Evolutionary conservation across 2,329 filamentous ascomycete genomes (phyloP).

Genomic region (Aspergillus sclerotialis): DNA sequence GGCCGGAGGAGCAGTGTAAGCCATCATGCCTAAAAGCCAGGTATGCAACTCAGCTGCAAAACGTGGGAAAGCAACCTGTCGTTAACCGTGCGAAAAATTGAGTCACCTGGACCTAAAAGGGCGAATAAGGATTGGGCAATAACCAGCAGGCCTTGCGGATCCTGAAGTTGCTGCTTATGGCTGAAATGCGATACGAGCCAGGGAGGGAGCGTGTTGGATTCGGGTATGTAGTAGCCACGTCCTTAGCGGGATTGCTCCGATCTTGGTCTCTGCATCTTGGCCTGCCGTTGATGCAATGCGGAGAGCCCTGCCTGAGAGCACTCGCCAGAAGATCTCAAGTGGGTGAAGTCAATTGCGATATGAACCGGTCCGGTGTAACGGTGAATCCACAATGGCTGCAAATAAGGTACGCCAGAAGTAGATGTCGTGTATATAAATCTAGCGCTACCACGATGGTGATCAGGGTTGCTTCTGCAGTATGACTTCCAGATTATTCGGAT

Average conservation of each 20-base stretch:
- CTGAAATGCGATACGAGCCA: slow-evolving; percentile 25
- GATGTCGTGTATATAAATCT: background rate
- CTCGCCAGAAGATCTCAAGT: slow-evolving; percentile 18
- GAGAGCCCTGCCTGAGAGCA: slow-evolving; percentile 36
- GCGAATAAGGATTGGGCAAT: slow-evolving; percentile 24
- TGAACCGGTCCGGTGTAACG: slow-evolving; percentile 16
- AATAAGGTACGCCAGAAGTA: background rate
- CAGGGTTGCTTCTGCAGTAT: too few species aligned
- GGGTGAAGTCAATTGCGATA: slow-evolving; percentile 15
- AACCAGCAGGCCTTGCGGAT: slow-evolving; percentile 22
- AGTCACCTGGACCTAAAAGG: slow-evolving; percentile 35
- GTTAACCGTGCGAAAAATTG: slow-evolving; percentile 25
- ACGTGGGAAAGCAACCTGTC: slow-evolving; percentile 16
- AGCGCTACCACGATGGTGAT: too few species aligned
- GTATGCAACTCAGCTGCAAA: slow-evolving; percentile 25
- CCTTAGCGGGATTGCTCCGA: slow-evolving; percentile 31
- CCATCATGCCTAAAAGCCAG: slow-evolving; percentile 29
- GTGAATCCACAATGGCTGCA: slow-evolving; percentile 7
- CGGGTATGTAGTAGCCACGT: slow-evolving; percentile 30
- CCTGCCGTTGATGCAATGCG: slow-evolving; percentile 32
- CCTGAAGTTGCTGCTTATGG: slow-evolving; percentile 17
- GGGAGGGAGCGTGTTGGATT: slow-evolving; percentile 22
- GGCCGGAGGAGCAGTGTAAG: slow-evolving; percentile 28
- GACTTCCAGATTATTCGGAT: too few species aligned
- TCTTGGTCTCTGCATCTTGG: slow-evolving; percentile 40